Evolutionary conservation across 2,329 filamentous ascomycete species (phyloP), one percentile per base, ranked within the genome.

Genomic region (Aspergillus quadricinctus): DNA sequence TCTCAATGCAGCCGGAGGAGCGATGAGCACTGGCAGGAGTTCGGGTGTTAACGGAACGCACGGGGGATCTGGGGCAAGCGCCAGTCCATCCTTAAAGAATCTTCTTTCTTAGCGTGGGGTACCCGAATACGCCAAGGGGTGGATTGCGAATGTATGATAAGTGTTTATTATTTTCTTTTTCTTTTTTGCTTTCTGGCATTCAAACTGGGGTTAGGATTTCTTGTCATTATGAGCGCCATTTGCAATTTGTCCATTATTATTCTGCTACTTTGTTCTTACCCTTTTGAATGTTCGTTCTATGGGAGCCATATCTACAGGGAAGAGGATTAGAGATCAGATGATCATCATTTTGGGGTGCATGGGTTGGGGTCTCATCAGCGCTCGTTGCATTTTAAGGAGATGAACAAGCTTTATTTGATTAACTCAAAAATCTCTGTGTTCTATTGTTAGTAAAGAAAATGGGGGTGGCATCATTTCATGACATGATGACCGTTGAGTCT

Each of bases 71-170:
- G 88, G 88, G n/a, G 88, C 88, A 3, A 92, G 89, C 66, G 88
- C 88, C 17, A 92, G 86, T 66, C 88, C 89, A 10, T 91, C 88
- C 9, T 72, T 92, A 59, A 84, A 86, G 64, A 92, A 92, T 66
- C 73, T 92, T 50, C 79, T 92, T 53, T 88, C 84, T 49, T 90
- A 73, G 76, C 49, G 25, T 50, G 27, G 41, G 35, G 31, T 45
- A 52, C 50, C 49, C 41, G 43, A 37, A 23, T 37, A 45, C 50
- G 49, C 45, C 41, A 27, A n/a, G 23, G 31, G 45, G 28, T 7
- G 11, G 37, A 25, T n/a, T n/a, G 43, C 19, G 17, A 25, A 52
- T 65, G 59, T 61, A 61, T 61, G 58, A 62, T 66, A 58, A 58
- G 57, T 61, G 46, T 55, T 48, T 52, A 46, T 53, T 61, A 51